Percentiles rank a stretch among this genome's conserved stretches.
phyloP scores from a whole-genome alignment of 164 flowering plant species.

The Chimonanthus salicifolius region DNA sequence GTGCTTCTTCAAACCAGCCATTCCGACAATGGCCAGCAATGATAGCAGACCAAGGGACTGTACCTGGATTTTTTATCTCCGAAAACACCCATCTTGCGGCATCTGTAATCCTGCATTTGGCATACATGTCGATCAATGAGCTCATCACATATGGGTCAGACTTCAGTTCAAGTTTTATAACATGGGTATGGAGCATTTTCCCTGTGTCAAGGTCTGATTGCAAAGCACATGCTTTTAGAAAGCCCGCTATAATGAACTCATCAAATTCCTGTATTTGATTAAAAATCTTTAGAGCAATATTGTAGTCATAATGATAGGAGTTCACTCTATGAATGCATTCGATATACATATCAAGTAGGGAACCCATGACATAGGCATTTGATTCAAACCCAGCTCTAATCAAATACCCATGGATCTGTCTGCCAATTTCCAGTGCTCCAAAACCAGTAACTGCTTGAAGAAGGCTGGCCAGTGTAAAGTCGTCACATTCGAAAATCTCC shows the following conservation, averaged over 20 bases:
- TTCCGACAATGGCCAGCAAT: conserved; percentile 23
- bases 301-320: neutral
- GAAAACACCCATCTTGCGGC: conserved; percentile 25
- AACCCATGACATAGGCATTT: conserved; percentile 18
- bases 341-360: conserved; percentile 32
- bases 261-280: conserved; percentile 18
- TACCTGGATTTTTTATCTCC: conserved; percentile 19
- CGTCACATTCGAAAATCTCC: conserved; percentile 18
- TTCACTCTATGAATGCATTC: conserved; percentile 18
- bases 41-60: conserved; percentile 33
- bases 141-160: conserved; percentile 20
- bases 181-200: conserved; percentile 23
- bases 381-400: conserved; percentile 25
- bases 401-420: conserved; percentile 24
- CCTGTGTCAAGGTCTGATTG: conserved; percentile 21
- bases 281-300: conserved; percentile 21
- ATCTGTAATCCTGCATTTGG: conserved; percentile 27
- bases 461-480: conserved; percentile 23
- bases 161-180: conserved; percentile 20
- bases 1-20: conserved; percentile 18
- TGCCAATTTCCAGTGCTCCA: conserved; percentile 18
- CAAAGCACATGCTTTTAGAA: conserved; percentile 27
- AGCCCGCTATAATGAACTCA: conserved; percentile 25
- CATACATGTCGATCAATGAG: conserved; percentile 29
- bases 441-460: conserved; percentile 22